A percentile compares a stretch with the other conserved stretches of the same genome.
phyloP scores from a whole-genome alignment of 495 filamentous ascomycete species.

The Glonium stellatum region DNA sequence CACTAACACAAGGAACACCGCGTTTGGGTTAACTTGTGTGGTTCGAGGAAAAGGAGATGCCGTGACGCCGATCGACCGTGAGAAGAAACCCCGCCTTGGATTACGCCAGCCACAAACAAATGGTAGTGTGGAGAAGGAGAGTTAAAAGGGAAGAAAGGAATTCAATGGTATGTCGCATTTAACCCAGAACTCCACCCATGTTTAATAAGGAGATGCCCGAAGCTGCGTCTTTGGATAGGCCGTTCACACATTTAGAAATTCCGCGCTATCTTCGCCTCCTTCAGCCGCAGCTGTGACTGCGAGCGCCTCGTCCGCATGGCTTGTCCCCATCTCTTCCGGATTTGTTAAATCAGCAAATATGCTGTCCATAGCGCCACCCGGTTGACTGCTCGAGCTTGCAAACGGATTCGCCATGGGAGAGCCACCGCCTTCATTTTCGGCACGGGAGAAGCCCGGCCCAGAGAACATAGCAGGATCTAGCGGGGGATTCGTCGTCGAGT shows the following conservation, averaged over 20 bases:
- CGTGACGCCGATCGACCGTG: neutral
- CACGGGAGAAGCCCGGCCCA: neutral
- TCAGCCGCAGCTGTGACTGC: constrained; percentile 10
- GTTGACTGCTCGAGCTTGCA: constrained; percentile 18
- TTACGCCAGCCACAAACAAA: neutral
- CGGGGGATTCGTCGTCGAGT: constrained; percentile 8
- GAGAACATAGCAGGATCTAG: constrained; percentile 26
- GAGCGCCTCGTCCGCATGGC: constrained; percentile 26
- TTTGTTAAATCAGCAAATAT: constrained; percentile 21
- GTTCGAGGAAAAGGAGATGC: neutral
- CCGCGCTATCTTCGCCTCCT: neutral
- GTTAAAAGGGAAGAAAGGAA: no score
- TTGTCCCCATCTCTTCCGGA: constrained; percentile 14
- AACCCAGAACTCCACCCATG: no score
- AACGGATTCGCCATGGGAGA: constrained; percentile 21
- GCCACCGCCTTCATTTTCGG: constrained; percentile 3
- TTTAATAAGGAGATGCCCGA: no score
- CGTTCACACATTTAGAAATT: neutral
- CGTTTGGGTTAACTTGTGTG: no score
- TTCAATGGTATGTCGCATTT: no score
- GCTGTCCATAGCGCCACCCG: constrained; percentile 12
- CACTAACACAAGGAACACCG: no score
- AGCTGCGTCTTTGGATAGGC: no score
- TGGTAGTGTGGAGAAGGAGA: no score
- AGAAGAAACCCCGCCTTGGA: neutral